Evolutionary conservation across 805 yeast genomes (phyloP), one percentile per base, ranked within the genome.

Genomic region (Kurtzmaniella fragi): DNA sequence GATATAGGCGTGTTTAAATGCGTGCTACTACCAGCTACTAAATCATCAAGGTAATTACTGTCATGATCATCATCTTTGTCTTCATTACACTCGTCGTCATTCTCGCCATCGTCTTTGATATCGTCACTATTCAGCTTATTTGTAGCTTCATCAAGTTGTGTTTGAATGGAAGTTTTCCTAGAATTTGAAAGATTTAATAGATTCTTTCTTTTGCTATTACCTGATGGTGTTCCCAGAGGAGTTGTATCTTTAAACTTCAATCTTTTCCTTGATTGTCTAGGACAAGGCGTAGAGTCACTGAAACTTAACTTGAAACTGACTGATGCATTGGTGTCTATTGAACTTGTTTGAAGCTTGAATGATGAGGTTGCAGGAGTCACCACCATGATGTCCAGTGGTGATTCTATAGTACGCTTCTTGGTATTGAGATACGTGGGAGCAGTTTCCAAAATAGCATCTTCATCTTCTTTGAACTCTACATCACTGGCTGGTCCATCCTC

Each of bases 231-330:
- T 29, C 45, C 47, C n/a, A 57, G 48, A 3, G 61, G 57, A 7
- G 58, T 54, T 8, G 38, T 40, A 2, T 50, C 47, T 39, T 58
- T 61, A 35, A 59, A 54, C 43, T 56, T 57, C 28, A 62, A 42
- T 39, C 53, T 59, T 49, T 66, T 67, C n/a, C 70, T 49, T 5
- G 72, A 69, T 33, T 66, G 67, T 2, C 55, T 46, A 2, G 73
- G 73, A 42, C 73, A 67, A 9, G 73, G 73, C 3, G 73, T 67
- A 9, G 70, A 62, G 48, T 67, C 70, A 13, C 65, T 58, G 32
- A 61, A 59, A 41, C 64, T 58, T 27, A 49, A 31, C 38, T 53
- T 57, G 31, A 48, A 37, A 25, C 35, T 32, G 29, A 42, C 35
- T 17, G 43, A 45, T 7, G 48, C 42, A 12, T 46, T 45, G 17